Evolutionary conservation across 225 moss, liverwort and hornwort genomes (phyloP).

Genomic region (Straminergon stramineum): DNA sequence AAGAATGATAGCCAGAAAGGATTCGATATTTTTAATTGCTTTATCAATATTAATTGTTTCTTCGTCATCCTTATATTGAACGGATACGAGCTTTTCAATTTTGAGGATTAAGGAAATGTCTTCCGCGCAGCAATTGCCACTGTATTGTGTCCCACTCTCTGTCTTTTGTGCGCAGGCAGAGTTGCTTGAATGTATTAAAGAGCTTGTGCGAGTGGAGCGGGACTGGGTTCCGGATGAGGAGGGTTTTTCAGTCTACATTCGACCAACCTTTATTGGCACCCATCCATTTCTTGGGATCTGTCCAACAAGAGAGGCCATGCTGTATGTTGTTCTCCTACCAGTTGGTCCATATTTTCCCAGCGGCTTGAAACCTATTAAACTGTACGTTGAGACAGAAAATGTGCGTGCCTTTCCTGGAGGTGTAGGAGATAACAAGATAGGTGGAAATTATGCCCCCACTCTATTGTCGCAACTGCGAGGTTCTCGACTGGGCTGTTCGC

Average conservation of each 20-base stretch:
- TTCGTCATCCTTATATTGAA: not conserved
- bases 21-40: not conserved
- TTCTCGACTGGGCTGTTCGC: conserved; percentile 53
- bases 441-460: conserved; percentile 74
- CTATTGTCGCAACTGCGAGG: conserved; percentile 50
- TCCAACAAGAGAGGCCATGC: conserved; percentile 48
- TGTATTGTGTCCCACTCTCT: not conserved
- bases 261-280: conserved; percentile 74
- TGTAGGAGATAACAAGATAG: conserved; percentile 68
- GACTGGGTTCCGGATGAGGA: conserved; percentile 81
- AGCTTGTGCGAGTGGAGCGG: conserved; percentile 65
- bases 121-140: not conserved
- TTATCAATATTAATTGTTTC: not conserved
- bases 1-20: not conserved
- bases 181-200: conserved; percentile 75
- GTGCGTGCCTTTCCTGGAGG: conserved; percentile 84
- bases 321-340: conserved; percentile 70
- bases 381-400: conserved; percentile 63
- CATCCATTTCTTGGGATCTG: conserved; percentile 75
- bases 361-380: conserved; percentile 57
- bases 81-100: not conserved
- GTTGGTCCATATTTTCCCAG: conserved; percentile 79
- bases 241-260: conserved; percentile 81
- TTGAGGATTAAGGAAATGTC: not conserved
- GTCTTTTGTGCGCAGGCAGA: conserved; percentile 33